Conservation (phyloP, 2,329 filamentous ascomycete genomes). For the Fusarium nelsonii region DNA sequence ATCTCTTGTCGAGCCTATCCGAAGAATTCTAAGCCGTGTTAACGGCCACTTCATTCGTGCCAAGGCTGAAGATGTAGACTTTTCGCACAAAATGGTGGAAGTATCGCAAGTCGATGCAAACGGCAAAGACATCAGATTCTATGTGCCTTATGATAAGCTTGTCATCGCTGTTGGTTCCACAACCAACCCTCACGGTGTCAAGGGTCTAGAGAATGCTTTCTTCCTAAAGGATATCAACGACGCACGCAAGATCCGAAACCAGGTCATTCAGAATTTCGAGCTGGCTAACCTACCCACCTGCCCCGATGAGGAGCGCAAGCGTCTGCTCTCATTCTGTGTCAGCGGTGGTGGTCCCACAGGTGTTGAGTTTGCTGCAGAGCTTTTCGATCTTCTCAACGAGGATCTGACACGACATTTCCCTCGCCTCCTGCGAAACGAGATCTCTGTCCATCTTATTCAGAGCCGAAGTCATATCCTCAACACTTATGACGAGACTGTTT, state of each 20-base stretch:
- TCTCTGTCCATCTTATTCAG: constrained; percentile 97
- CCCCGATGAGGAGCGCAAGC: constrained; percentile 84
- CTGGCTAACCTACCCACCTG: constrained; percentile 93
- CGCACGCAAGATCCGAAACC: constrained; percentile 88
- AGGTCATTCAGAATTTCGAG: constrained; percentile 90
- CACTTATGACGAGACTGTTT: constrained; percentile 96
- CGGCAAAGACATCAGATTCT: constrained; percentile 85
- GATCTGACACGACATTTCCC: constrained; percentile 88
- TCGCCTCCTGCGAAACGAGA: constrained; percentile 91
- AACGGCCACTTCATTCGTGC: constrained; percentile 92
- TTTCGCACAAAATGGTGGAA: constrained; percentile 91
- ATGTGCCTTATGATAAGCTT: constrained; percentile 97
- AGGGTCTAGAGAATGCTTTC: constrained; percentile 91
- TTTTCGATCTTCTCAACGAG: constrained; percentile 96
- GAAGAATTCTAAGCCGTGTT: constrained; percentile 82
- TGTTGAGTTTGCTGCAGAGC: constrained; percentile 96
- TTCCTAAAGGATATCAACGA: constrained; percentile 97
- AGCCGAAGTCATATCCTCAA: constrained; percentile 95
- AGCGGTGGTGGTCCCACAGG: constrained; percentile 78
- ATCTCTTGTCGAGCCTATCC: constrained; percentile 92
- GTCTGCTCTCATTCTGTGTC: constrained; percentile 94
- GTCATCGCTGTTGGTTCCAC: constrained; percentile 91
- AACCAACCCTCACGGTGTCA: constrained; percentile 95
- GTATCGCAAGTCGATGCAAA: constrained; percentile 77
- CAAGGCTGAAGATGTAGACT: constrained; percentile 88